Evolutionary conservation across 371 early-diverging fungal genomes (phyloP), one percentile per base, ranked within the genome.

Genomic region (Basidiobolus meristosporus): DNA sequence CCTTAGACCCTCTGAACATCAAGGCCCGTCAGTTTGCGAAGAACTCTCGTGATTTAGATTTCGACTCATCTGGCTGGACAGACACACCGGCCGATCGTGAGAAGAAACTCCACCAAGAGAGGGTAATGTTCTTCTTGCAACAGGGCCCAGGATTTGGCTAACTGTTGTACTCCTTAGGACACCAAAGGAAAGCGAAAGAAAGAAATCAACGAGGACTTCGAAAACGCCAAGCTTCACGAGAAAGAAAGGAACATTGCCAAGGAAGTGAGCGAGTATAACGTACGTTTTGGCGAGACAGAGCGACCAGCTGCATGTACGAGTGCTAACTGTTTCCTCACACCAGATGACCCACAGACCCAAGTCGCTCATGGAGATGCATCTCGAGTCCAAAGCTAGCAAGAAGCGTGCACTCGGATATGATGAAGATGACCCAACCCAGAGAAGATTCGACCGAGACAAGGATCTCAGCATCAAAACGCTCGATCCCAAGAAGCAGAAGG

Each of bases 51-150:
- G 21, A 31, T 10, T n/a, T 22, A 23, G 35, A 34, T 20, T 21
- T 23, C 30, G 71, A 75, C 38, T 59, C 54, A 9, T 59, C 56
- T 11, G 47, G 54, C 7, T 75, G 76, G 76, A 72, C 70, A 5
- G 70, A 70, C 31, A 68, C 73, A 5, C 76, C 76, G 0, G 65
- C 66, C 5, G 70, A 75, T 18, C 59, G 54, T 21, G 54, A 63
- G 41, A 42, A 55, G 17, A 33, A 56, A 34, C 26, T 55, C 18
- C n/a, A n/a, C n/a, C n/a, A n/a, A n/a, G n/a, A n/a, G n/a, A n/a
- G n/a, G n/a, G n/a, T n/a, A n/a, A n/a, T n/a, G n/a, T n/a, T n/a
- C n/a, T n/a, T n/a, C n/a, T n/a, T n/a, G n/a, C n/a, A n/a, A n/a
- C n/a, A n/a, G n/a, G n/a, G n/a, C n/a, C n/a, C n/a, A n/a, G n/a